Base-by-base conservation (phyloP, 2,329 filamentous ascomycete species). In the Ophiosphaerella herpotricha region DNA sequence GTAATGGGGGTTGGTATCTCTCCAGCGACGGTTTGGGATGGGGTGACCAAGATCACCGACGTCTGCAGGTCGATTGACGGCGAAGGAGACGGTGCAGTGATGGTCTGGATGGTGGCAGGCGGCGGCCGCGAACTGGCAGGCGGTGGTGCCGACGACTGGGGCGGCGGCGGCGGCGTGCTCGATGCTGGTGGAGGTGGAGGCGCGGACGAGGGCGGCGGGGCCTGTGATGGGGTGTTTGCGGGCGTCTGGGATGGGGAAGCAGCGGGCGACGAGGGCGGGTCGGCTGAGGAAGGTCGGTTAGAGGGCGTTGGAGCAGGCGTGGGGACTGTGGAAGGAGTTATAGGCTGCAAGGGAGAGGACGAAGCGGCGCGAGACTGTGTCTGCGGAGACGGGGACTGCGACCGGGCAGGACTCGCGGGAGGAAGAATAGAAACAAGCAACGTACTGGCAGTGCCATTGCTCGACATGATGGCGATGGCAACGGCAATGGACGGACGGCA, bases 141-240 rank as follows among this genome's bases (percentile, higher is more conserved):
- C 45, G 18, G 50, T 35, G 54, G 41, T 7, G 55, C 47, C 23
- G 60, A 53, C 7, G 60, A 54, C 16, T 49, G 54, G 7, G 46
- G 49, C 2, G 60, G 45, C 1, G 59, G 42, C 6, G 61, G 54
- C 14, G 55, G 48, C 5, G 51, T 33, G 14, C 54, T 48, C 9
- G 57, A 36, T 3, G 55, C 51, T 21, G 57, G 41, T 13, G 57
- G 21, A 7, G 61, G 38, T 16, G 60, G 33, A 12, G 54, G 39
- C 13, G 58, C 52, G 87, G 68, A 87, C 88, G 54, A 45, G 8
- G 43, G 36, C 12, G 36, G 43, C 11, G 48, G 53, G 3, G 60
- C 46, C 1, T 58, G 42, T 9, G 62, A 51, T 23, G 55, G 48
- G 5, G 50, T 32, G 14, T 51, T 61, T 9, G 53, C 56, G 26